Evolutionary conservation across 441 rosid genomes (phyloP).

Genomic region (Adansonia gregorii): DNA sequence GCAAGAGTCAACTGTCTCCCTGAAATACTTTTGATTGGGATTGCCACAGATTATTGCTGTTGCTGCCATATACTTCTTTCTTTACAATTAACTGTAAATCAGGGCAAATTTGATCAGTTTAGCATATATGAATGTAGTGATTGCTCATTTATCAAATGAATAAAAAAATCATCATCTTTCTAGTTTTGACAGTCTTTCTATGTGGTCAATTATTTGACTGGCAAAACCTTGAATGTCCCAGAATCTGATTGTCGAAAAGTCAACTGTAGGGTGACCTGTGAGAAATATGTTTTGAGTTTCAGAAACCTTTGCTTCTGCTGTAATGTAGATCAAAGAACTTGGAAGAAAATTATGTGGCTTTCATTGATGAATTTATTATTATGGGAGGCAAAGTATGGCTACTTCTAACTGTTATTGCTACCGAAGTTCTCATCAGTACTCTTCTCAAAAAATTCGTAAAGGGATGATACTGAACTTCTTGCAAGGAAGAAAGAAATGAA

Average conservation of each 20-base stretch:
- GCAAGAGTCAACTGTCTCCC: not conserved
- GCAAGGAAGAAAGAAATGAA: no score
- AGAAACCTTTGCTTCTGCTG: not conserved
- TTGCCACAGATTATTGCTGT: not conserved
- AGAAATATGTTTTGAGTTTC: not conserved
- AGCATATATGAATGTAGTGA: conserved; percentile 20
- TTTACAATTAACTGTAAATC: conserved; percentile 17
- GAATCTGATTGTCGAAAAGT: not conserved
- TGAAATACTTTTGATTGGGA: not conserved
- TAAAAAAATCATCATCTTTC: not conserved
- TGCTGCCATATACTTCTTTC: not conserved
- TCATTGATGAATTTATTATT: no score
- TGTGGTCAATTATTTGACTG: not conserved
- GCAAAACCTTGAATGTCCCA: conserved; percentile 12
- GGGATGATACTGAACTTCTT: no score
- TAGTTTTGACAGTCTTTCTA: not conserved
- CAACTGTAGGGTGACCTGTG: not conserved
- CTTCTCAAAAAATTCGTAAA: no score
- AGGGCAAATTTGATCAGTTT: conserved; percentile 8
- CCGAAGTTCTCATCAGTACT: no score
- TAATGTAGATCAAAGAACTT: not conserved
- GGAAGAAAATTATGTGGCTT: not conserved
- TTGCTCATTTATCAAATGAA: not conserved
- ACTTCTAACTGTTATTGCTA: no score
- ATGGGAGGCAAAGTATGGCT: no score